Base-by-base conservation (phyloP, 2,329 filamentous ascomycete species). In the Apiospora marii region DNA sequence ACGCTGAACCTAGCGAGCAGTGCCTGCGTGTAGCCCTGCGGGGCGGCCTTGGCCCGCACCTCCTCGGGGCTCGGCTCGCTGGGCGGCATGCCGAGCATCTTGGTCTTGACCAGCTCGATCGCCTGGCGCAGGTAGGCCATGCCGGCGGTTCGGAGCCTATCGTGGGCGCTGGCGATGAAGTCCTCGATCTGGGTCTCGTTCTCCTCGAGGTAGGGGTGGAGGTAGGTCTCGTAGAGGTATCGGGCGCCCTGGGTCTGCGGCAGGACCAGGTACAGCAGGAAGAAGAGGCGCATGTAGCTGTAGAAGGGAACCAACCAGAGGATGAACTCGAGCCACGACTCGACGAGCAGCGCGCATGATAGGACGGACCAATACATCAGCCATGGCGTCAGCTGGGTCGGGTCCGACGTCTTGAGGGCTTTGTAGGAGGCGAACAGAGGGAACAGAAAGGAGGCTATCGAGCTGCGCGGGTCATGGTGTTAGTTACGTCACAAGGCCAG, bases 311-410 rank as follows among this genome's bases (percentile, higher is more conserved):
- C 86, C 94, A 95, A 98, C 81, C 89, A 89, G 67, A 98, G 89
- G 79, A 98, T 92, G 84, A 96, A 98, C 78, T 92, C 91, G 72
- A 93, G 91, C 90, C 95, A 97, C 67, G 93, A 95, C 85, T 98
- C 96, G 83, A 92, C 90, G 74, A 96, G 89, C 72, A 95, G 87
- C 78, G 92, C 90, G 81, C 94, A 92, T 74, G 94, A 93, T 76
- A 98, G 90, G 34, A 98, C 94, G 74, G 98, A 94, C 93, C 96
- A 99, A 89, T 98, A 99, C 93, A 98, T 98, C 76, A 98, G 90
- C 96, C 96, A 99, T 92, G 96, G 96, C 75, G 94, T 94, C 73
- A 98, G 89, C 81, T 97, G 92, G 49, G 94, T 92, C 2, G 95
- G 95, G 82, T 98, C 94, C 70, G 93, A 93, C 22, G 94, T 95